Conservation (phyloP, 495 filamentous ascomycete species). For the Xylaria bambusicola region DNA sequence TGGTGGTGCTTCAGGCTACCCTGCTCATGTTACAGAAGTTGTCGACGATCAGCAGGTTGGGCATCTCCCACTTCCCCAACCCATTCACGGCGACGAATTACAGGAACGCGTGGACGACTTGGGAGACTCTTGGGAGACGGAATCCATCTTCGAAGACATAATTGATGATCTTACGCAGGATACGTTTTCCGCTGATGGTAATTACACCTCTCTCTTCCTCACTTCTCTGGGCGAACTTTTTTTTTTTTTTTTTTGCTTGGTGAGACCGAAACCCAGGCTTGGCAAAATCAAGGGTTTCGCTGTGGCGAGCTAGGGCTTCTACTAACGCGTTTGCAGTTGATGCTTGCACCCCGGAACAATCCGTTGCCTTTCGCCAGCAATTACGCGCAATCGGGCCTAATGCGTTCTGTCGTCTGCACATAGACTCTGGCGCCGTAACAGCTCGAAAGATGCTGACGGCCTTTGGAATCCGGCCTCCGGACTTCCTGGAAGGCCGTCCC, state of each 20-base stretch:
- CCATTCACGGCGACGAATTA: constrained; percentile 40
- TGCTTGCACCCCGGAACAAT: constrained; percentile 75
- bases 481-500: constrained; percentile 70
- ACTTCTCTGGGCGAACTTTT: constrained; percentile 18
- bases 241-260: constrained; percentile 13
- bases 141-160: constrained; percentile 68
- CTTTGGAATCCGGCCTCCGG: constrained; percentile 80
- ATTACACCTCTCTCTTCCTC: constrained; percentile 28
- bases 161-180: constrained; percentile 65
- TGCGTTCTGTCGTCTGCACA: constrained; percentile 71
- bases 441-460: constrained; percentile 87
- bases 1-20: neutral
- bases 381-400: constrained; percentile 74
- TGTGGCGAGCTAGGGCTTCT: neutral
- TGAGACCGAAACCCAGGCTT: neutral
- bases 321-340: constrained; percentile 46
- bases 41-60: constrained; percentile 30
- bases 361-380: constrained; percentile 63
- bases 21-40: constrained; percentile 17
- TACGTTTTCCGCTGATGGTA: constrained; percentile 59
- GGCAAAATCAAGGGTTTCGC: neutral
- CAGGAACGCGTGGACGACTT: constrained; percentile 64
- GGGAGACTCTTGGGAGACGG: constrained; percentile 64
- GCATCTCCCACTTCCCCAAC: constrained; percentile 25
- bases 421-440: constrained; percentile 66